These are phyloP conservation scores for Alternaria tenuissima DNA, from an alignment of 2,329 filamentous ascomycete genomes.

Conservation along the genomic window DNA sequence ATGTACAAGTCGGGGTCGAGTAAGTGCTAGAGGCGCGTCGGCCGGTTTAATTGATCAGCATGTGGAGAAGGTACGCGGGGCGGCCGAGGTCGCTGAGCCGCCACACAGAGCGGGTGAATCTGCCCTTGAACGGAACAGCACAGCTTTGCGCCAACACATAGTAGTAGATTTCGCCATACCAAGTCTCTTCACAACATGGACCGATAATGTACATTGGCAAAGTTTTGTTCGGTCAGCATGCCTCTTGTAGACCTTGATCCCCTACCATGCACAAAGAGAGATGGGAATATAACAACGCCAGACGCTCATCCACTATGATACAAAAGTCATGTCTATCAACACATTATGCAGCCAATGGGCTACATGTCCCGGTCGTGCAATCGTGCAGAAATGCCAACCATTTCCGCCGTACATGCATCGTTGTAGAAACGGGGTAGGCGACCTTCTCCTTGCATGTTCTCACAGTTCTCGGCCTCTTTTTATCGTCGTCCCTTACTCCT, in stretches of 20 bases:
- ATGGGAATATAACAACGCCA: constrained; percentile 37
- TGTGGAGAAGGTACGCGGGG: constrained; percentile 24
- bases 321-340: constrained; percentile 35
- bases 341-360: constrained; percentile 32
- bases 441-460: not conserved
- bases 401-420: constrained; percentile 1
- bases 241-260: constrained; percentile 8
- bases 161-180: not conserved
- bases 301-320: constrained; percentile 43
- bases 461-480: not conserved
- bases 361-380: constrained; percentile 21
- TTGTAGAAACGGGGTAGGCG: not conserved
- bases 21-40: constrained; percentile 12
- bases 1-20: constrained; percentile 13
- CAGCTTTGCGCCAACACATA: not conserved
- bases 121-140: not conserved
- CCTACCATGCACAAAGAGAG: constrained; percentile 30
- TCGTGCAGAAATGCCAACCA: constrained; percentile 14
- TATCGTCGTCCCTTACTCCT: constrained; percentile 14
- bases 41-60: constrained; percentile 32
- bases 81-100: constrained; percentile 27
- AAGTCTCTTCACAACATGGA: not conserved
- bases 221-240: constrained; percentile 20
- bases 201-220: not conserved
- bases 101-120: constrained; percentile 13